phyloP scores from a whole-genome alignment of 2,329 filamentous ascomycete species.

The Elsinoe ampelina region DNA sequence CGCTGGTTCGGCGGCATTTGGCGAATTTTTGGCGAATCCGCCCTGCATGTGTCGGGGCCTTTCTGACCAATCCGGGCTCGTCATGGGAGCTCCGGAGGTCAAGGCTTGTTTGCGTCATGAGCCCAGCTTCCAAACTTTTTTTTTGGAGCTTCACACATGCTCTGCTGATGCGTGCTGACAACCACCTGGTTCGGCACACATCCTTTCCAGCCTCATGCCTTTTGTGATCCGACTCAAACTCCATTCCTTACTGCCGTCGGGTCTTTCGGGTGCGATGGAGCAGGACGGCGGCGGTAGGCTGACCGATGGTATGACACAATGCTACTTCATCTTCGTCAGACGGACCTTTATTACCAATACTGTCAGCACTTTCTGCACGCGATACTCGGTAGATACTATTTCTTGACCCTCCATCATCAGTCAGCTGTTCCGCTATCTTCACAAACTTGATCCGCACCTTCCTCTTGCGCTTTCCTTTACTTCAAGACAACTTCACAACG shows the following conservation, averaged over 20 bases:
- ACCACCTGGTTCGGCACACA: neutral
- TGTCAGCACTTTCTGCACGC: neutral
- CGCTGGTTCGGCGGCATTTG: conserved; percentile 2
- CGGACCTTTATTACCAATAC: conserved; percentile 10
- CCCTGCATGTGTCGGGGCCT: neutral
- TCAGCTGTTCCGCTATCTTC: neutral
- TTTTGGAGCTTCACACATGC: neutral
- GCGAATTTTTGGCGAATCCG: neutral
- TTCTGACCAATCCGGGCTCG: neutral
- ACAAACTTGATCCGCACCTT: neutral
- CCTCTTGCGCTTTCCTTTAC: neutral
- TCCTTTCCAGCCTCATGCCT: conserved; percentile 1
- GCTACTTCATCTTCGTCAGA: neutral
- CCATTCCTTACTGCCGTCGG: neutral
- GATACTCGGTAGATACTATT: neutral
- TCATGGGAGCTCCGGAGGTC: neutral
- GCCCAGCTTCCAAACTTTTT: neutral
- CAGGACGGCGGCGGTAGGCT: neutral
- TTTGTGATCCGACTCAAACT: neutral
- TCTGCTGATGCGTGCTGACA: conserved; percentile 4
- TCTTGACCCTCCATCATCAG: neutral
- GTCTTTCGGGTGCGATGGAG: neutral
- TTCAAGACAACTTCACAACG: neutral
- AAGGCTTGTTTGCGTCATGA: neutral
- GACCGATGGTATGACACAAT: conserved; percentile 6